Conservation (phyloP, 2,329 filamentous ascomycete species). For the Neurospora sp. region DNA sequence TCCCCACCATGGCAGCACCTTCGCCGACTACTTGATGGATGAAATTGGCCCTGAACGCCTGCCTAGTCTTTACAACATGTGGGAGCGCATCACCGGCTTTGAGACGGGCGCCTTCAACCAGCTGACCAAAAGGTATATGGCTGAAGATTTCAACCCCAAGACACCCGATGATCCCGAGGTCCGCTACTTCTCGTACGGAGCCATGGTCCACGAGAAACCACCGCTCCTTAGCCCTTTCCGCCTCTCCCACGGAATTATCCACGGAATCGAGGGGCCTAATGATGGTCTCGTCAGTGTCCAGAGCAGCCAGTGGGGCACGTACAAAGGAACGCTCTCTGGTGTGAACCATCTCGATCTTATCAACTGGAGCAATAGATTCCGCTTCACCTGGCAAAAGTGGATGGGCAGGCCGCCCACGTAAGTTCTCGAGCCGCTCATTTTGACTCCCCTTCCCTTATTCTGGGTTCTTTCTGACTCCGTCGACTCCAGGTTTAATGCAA, state of each 20-base stretch:
- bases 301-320: constrained; percentile 53
- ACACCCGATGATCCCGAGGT: constrained; percentile 44
- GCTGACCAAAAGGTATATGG: constrained; percentile 50
- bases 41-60: constrained; percentile 35
- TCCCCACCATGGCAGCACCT: constrained; percentile 44
- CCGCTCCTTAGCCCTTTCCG: constrained; percentile 58
- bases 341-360: constrained; percentile 58
- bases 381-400: constrained; percentile 44
- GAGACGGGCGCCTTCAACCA: constrained; percentile 53
- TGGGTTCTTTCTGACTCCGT: background rate
- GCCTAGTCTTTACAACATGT: constrained; percentile 45
- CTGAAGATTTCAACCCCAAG: constrained; percentile 46
- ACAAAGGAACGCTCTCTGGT: constrained; percentile 52
- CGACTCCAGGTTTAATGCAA: constrained; percentile 48
- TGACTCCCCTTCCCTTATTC: background rate
- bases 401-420: constrained; percentile 42
- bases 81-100: constrained; percentile 41
- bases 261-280: constrained; percentile 46
- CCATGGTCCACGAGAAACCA: constrained; percentile 34
- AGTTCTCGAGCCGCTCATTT: constrained; percentile 22
- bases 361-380: constrained; percentile 55
- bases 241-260: constrained; percentile 40
- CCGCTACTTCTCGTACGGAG: constrained; percentile 55
- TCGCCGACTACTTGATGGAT: constrained; percentile 44
- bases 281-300: constrained; percentile 59